phyloP scores from a whole-genome alignment of 1,284 basidiomycete genomes.

The Apiotrichum brassicae region DNA sequence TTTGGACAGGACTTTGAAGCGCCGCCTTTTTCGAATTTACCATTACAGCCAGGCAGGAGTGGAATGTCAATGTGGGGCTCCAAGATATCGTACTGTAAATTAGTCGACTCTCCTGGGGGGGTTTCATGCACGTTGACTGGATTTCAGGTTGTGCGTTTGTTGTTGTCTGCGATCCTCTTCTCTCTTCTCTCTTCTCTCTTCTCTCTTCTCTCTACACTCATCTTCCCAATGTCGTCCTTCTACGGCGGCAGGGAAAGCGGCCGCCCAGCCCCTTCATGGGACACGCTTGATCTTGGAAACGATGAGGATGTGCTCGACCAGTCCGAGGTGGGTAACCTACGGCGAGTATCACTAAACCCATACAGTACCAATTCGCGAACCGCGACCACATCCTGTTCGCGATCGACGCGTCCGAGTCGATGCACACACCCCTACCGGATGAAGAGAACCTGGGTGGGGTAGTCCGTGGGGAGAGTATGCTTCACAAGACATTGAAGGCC shows the following conservation, averaged over 20 bases:
- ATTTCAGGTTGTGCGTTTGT: conserved; percentile 4
- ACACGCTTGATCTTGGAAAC: conserved; percentile 28
- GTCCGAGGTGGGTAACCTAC: conserved; percentile 27
- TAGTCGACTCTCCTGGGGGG: no score
- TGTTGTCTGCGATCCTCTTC: background rate
- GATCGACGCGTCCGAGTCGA: conserved; percentile 84
- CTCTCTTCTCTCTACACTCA: background rate
- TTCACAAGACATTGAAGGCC: conserved; percentile 63
- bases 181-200: background rate
- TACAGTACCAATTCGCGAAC: conserved; percentile 66
- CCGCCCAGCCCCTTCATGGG: conserved; percentile 36
- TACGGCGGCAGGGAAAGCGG: conserved; percentile 30
- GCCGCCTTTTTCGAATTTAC: no score
- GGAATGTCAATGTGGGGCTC: no score
- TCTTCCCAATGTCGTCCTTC: conserved; percentile 42
- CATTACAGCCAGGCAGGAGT: no score
- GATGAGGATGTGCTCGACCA: conserved; percentile 37
- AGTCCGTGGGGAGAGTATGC: conserved; percentile 41
- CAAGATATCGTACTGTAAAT: no score
- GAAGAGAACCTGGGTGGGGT: conserved; percentile 33
- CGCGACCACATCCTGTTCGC: conserved; percentile 83
- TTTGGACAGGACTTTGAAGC: no score
- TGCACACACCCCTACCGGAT: conserved; percentile 63
- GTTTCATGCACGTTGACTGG: no score
- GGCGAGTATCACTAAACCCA: conserved; percentile 44